These are phyloP conservation scores for Diaporthe australafricana DNA, from an alignment of 2,329 filamentous ascomycete genomes.

Conservation along the genomic window DNA sequence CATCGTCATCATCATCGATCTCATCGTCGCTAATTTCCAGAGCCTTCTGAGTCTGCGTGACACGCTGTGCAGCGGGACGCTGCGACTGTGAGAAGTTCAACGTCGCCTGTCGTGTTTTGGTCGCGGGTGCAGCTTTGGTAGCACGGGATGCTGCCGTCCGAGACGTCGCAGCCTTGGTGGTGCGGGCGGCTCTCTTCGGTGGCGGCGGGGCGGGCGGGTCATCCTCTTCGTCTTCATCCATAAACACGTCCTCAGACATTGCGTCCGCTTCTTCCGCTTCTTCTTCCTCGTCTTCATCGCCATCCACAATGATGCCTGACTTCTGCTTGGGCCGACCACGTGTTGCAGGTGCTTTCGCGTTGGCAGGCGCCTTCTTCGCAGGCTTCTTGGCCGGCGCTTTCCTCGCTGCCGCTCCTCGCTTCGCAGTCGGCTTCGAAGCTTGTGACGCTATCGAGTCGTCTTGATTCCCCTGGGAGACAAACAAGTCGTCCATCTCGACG, in stretches of 20 bases:
- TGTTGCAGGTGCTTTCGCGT: slow-evolving; percentile 58
- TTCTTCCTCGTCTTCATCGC: slow-evolving; percentile 53
- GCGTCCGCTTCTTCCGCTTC: slow-evolving; percentile 21
- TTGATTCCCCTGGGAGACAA: slow-evolving; percentile 53
- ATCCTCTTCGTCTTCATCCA: slow-evolving; percentile 51
- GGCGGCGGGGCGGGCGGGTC: slow-evolving; percentile 49
- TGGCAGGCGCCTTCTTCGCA: slow-evolving; percentile 51
- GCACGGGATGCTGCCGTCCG: slow-evolving; percentile 47
- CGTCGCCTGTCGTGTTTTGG: slow-evolving; percentile 53
- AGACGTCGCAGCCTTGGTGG: slow-evolving; percentile 39
- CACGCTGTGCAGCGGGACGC: slow-evolving; percentile 43
- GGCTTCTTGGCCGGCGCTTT: slow-evolving; percentile 46
- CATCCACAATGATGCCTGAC: slow-evolving; percentile 50
- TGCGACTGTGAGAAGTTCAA: slow-evolving; percentile 61
- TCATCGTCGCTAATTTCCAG: slow-evolving; percentile 74
- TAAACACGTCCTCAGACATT: slow-evolving; percentile 47
- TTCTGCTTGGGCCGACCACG: slow-evolving; percentile 58
- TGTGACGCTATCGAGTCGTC: slow-evolving; percentile 58
- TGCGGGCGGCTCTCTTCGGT: slow-evolving; percentile 47
- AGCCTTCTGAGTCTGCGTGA: slow-evolving; percentile 58
- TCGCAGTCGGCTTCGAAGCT: slow-evolving; percentile 45
- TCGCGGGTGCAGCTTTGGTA: slow-evolving; percentile 44
- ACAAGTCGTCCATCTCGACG: slow-evolving; percentile 58
- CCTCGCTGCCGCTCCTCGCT: slow-evolving; percentile 46
- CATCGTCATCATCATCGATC: slow-evolving; percentile 70